phyloP scores from a whole-genome alignment of 2,329 filamentous ascomycete genomes.

The Alternaria metachromatica region DNA sequence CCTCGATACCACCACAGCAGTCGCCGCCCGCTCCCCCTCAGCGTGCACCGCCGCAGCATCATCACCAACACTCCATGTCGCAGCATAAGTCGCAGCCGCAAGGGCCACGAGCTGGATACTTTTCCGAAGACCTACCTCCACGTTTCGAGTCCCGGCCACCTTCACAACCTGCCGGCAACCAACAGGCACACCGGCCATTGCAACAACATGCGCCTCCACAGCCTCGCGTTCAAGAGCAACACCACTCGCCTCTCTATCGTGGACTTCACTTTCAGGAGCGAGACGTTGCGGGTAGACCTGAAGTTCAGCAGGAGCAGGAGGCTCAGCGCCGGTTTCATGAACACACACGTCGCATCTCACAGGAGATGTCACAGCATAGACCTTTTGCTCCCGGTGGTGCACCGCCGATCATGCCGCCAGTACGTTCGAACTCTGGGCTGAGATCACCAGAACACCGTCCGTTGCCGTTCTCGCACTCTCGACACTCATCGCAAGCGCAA shows the following conservation, averaged over 20 bases:
- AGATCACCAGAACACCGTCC: slow-evolving; percentile 43
- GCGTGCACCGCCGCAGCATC: slow-evolving; percentile 35
- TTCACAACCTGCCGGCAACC: slow-evolving; percentile 33
- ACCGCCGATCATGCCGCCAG: slow-evolving; percentile 30
- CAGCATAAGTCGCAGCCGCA: slow-evolving; percentile 39
- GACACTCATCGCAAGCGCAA: slow-evolving; percentile 34
- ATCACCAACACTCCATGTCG: slow-evolving; percentile 33
- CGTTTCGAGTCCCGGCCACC: slow-evolving; percentile 39
- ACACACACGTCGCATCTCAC: slow-evolving; percentile 41
- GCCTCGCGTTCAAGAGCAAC: slow-evolving; percentile 36
- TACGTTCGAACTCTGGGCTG: slow-evolving; percentile 32
- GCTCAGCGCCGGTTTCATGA: slow-evolving; percentile 35
- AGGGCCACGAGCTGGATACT: slow-evolving; percentile 45
- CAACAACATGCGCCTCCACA: slow-evolving; percentile 38
- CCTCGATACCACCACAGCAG: slow-evolving; percentile 38
- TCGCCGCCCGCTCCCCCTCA: slow-evolving; percentile 37
- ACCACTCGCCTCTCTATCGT: slow-evolving; percentile 35
- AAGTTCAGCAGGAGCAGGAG: slow-evolving; percentile 42
- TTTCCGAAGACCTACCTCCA: slow-evolving; percentile 41
- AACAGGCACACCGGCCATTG: slow-evolving; percentile 30
- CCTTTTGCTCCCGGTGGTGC: slow-evolving; percentile 29
- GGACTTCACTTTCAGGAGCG: slow-evolving; percentile 36
- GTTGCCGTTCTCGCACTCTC: slow-evolving; percentile 37
- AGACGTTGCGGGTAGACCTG: slow-evolving; percentile 29
- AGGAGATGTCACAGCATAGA: slow-evolving; percentile 38